Percentiles rank a stretch among this genome's conserved stretches.
Conservation (phyloP, 2,329 filamentous ascomycete genomes). For the Aureobasidium sp. region DNA sequence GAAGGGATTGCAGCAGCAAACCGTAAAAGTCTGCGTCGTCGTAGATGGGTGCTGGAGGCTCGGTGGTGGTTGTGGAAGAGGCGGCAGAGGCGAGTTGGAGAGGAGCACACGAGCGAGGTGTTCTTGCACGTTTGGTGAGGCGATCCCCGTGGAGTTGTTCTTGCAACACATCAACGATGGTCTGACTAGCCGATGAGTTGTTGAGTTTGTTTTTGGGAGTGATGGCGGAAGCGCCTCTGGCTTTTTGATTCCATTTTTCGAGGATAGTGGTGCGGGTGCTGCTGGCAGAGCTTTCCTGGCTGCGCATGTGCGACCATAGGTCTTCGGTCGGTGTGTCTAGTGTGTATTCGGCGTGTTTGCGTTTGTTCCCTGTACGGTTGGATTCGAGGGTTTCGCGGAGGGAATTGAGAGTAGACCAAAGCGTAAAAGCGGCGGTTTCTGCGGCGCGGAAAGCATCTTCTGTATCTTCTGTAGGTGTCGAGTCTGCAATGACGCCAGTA, state of each 20-base stretch:
- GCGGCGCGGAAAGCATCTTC: slow-evolving; percentile 60
- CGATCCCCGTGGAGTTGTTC: slow-evolving; percentile 63
- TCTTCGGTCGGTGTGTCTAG: slow-evolving; percentile 53
- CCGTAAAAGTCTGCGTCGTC: slow-evolving; percentile 96
- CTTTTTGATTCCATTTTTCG: slow-evolving; percentile 85
- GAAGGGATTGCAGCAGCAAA: slow-evolving; percentile 81
- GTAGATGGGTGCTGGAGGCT: slow-evolving; percentile 51
- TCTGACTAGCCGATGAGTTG: slow-evolving; percentile 52
- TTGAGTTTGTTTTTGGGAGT: slow-evolving; percentile 55
- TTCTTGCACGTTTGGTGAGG: slow-evolving; percentile 60
- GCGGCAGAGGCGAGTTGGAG: slow-evolving; percentile 46
- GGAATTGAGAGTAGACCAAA: slow-evolving; percentile 74
- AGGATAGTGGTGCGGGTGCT: slow-evolving; percentile 63
- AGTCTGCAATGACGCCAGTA: slow-evolving; percentile 28
- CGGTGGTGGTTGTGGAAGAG: slow-evolving; percentile 28
- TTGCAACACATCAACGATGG: slow-evolving; percentile 60
- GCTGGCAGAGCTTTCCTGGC: slow-evolving; percentile 54
- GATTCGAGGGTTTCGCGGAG: slow-evolving; percentile 57
- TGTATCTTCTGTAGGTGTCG: slow-evolving; percentile 28
- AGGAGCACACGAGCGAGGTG: slow-evolving; percentile 70
- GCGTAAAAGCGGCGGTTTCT: slow-evolving; percentile 74
- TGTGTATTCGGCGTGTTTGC: slow-evolving; percentile 46
- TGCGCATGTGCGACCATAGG: slow-evolving; percentile 66
- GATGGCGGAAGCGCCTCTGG: slow-evolving; percentile 54
- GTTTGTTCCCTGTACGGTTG: slow-evolving; percentile 52